Evolutionary conservation across 345 rosid genomes (phyloP), one percentile per base, ranked within the genome.

Genomic region (Eucalyptus erythrocorys): DNA sequence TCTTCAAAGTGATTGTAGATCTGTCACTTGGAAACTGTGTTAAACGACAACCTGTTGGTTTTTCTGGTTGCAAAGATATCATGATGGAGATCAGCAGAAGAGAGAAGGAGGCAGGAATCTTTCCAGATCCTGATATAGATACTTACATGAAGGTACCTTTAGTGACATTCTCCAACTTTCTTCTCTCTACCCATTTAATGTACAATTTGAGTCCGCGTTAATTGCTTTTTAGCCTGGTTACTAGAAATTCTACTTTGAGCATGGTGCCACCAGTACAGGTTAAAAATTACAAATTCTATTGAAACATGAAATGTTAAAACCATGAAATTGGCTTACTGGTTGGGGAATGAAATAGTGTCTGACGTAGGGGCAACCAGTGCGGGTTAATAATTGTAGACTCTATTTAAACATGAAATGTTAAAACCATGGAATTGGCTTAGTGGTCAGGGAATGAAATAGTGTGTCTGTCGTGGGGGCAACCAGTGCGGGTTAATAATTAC

Each of bases 51-150:
- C 80, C 19, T 8, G 45, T 48, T 15, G 3, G 32, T 55, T 59
- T 37, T 66, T 57, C 16, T 30, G 82, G 15, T 43, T 53, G 6
- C 53, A 66, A 86, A 93, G 94, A 93, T 16, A 90, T 91, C 27
- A 88, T 92, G 93, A 64, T 85, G 90, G 94, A 94, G 87, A 89
- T 93, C 30, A 91, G 89, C 51, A 92, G 88, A 88, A 92, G 93
- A 51, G 96, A 93, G 91, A 94, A 91, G 85, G 89, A 89, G 88
- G 93, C 91, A 59, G 93, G 93, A 50, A 92, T 93, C 66, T 55
- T 92, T 49, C 95, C 95, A 6, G 93, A 93, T 87, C 93, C 91
- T 30, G 92, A 92, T 45, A 89, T 92, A 48, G 93, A 94, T 81
- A 86, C 91, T 45, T 94, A 91, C 88, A 91, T 93, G 93, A 93